phyloP scores from a whole-genome alignment of 345 rosid genomes.

The Lepidium didymum region DNA sequence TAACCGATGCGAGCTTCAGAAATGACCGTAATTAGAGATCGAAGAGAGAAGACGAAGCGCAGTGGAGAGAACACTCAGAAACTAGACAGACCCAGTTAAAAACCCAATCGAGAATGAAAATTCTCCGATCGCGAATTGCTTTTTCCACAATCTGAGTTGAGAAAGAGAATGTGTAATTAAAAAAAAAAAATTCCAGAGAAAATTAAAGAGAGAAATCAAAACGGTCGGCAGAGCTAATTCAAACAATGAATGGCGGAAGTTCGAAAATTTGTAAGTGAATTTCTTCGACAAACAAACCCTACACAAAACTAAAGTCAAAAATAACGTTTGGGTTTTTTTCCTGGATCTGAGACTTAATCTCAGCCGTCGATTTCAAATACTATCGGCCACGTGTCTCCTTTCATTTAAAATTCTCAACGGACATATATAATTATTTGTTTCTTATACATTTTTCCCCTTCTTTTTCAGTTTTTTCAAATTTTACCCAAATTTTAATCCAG shows the following conservation, averaged over 20 bases:
- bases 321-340: constrained; percentile 19
- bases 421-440: constrained; percentile 19
- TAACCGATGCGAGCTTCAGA: constrained; percentile 37
- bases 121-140: constrained; percentile 24
- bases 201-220: constrained; percentile 25
- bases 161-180: not conserved
- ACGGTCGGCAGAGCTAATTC: constrained; percentile 45
- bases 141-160: not conserved
- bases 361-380: constrained; percentile 33
- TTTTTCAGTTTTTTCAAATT: not conserved
- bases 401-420: constrained; percentile 39
- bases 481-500: not conserved
- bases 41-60: not conserved
- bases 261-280: constrained; percentile 3
- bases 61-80: constrained; percentile 19
- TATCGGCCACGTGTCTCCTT: not conserved
- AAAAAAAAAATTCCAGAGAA: not conserved
- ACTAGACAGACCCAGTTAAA: constrained; percentile 29
- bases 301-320: constrained; percentile 12
- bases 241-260: constrained; percentile 61
- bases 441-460: not conserved
- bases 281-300: constrained; percentile 38
- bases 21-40: constrained; percentile 4
- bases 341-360: constrained; percentile 28
- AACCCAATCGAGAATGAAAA: not conserved